These are phyloP conservation scores for Abortiporus biennis DNA, from an alignment of 1,284 basidiomycete genomes.

Conservation along the genomic window DNA sequence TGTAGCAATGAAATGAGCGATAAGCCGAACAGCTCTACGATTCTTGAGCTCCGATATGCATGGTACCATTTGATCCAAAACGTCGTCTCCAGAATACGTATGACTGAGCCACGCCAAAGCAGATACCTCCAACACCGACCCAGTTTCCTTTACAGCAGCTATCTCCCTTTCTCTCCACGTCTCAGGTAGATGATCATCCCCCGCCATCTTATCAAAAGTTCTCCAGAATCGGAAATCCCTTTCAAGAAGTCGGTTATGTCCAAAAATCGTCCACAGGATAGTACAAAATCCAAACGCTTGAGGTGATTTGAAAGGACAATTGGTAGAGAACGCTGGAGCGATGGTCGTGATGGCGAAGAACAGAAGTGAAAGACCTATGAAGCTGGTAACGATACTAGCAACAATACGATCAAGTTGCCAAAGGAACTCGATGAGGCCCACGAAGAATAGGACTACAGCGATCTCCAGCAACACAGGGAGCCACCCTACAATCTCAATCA, in stretches of 20 bases:
- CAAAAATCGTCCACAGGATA: neutral
- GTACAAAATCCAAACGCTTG: neutral
- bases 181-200: neutral
- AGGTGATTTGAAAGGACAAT: slow-evolving; percentile 2
- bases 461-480: slow-evolving; percentile 17
- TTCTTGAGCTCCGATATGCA: too few species aligned
- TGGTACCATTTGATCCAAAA: too few species aligned
- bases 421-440: slow-evolving; percentile 11
- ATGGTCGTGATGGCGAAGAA: neutral
- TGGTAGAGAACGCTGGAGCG: neutral
- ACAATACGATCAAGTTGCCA: neutral
- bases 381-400: neutral
- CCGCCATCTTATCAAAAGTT: neutral
- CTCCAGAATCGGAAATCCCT: neutral
- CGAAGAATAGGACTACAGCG: slow-evolving; percentile 20
- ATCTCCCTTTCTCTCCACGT: too few species aligned
- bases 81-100: too few species aligned
- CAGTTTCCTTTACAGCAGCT: neutral
- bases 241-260: neutral
- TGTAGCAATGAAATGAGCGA: too few species aligned
- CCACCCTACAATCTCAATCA: slow-evolving; percentile 12
- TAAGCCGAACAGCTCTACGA: too few species aligned
- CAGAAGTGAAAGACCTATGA: neutral
- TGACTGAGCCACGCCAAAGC: too few species aligned
- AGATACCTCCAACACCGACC: neutral